These are phyloP conservation scores for Polygonum aviculare DNA, from an alignment of 148 eudicot genomes.

Conservation along the genomic window DNA sequence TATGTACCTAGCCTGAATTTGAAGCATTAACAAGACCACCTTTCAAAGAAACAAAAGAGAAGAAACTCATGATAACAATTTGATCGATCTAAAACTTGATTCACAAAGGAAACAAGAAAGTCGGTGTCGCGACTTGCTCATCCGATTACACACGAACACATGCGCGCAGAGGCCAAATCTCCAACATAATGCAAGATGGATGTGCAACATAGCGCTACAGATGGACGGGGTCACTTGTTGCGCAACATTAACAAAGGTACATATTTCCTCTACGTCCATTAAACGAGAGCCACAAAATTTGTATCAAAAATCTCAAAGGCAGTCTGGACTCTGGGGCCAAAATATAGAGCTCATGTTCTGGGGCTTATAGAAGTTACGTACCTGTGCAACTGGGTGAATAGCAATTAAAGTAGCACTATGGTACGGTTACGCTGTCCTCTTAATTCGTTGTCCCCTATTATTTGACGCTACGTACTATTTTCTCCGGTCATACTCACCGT, in stretches of 20 bases:
- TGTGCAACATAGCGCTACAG: no score
- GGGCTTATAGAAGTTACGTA: not conserved
- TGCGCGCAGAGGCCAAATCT: not conserved
- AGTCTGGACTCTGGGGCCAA: not conserved
- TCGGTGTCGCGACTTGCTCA: not conserved
- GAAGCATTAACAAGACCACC: not conserved
- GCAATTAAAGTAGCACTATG: not conserved
- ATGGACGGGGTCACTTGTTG: no score
- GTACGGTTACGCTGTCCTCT: not conserved
- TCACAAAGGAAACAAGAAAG: not conserved
- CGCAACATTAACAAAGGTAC: not conserved
- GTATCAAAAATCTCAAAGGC: not conserved
- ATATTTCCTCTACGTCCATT: not conserved
- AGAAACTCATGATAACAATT: not conserved
- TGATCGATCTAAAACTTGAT: no score
- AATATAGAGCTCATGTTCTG: not conserved
- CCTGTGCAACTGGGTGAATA: not conserved
- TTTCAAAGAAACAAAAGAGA: not conserved
- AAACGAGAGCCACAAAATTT: not conserved
- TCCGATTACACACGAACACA: not conserved
- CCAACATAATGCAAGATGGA: no score
- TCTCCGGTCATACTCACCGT: not conserved
- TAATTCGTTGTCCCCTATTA: not conserved
- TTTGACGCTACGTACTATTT: not conserved
- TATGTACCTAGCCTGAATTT: not conserved